Percentiles rank a stretch among this genome's conserved stretches.
Evolutionary conservation across 2,329 filamentous ascomycete genomes (phyloP).

Genomic region (Diplodia intermedia): DNA sequence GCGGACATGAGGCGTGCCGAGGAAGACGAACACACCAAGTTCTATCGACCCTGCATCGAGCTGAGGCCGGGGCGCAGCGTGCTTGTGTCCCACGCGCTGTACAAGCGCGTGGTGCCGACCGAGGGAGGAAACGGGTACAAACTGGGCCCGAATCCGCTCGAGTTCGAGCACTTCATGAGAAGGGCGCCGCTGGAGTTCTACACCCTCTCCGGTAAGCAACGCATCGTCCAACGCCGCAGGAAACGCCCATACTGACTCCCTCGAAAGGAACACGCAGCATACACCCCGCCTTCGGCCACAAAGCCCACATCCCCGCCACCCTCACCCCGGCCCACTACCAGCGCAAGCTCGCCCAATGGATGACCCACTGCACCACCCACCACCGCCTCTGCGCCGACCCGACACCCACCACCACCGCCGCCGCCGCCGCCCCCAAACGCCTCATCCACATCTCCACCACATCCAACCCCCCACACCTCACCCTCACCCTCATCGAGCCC

Average conservation of each 20-base stretch:
- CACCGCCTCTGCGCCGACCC: neutral
- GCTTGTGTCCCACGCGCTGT: neutral
- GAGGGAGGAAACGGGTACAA: neutral
- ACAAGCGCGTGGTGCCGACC: neutral
- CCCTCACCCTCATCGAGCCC: neutral
- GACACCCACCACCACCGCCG: neutral
- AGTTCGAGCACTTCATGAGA: neutral
- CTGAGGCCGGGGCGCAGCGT: neutral
- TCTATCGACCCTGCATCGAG: conserved; percentile 4
- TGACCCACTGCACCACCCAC: neutral
- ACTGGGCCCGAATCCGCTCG: neutral
- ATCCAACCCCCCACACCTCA: neutral
- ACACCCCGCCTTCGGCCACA: neutral
- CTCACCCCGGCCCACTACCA: neutral
- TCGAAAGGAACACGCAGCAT: neutral
- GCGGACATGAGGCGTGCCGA: neutral
- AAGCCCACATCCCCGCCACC: neutral
- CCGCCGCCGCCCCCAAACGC: neutral
- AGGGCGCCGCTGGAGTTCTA: neutral
- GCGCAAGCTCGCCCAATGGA: neutral
- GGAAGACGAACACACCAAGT: neutral
- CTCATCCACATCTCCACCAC: neutral
- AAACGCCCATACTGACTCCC: neutral
- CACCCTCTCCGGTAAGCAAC: neutral
- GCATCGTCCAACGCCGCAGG: neutral